phyloP scores from a whole-genome alignment of 2,329 filamentous ascomycete species.

The Lasiodiplodia sp. region DNA sequence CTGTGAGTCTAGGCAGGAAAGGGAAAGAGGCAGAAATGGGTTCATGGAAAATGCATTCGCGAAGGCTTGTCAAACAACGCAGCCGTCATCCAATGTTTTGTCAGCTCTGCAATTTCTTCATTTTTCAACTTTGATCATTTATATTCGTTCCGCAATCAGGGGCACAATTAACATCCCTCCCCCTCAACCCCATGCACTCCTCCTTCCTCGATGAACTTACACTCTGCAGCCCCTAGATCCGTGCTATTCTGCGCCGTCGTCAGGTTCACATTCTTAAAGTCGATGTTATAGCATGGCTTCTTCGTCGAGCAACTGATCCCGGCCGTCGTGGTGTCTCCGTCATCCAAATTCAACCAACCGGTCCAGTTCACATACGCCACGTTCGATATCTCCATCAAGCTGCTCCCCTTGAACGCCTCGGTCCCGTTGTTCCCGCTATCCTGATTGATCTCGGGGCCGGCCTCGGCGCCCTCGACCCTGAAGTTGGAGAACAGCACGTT shows the following conservation, averaged over 20 bases:
- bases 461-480: slow-evolving; percentile 54
- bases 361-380: slow-evolving; percentile 61
- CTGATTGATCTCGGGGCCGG: slow-evolving; percentile 56
- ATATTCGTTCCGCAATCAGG: background rate
- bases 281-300: slow-evolving; percentile 61
- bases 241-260: slow-evolving; percentile 43
- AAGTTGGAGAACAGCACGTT: slow-evolving; percentile 63
- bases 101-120: background rate
- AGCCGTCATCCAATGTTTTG: background rate
- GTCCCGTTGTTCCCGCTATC: slow-evolving; percentile 60
- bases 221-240: slow-evolving; percentile 43
- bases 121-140: background rate
- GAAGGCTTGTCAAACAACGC: background rate
- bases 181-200: slow-evolving; percentile 48
- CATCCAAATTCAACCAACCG: slow-evolving; percentile 47
- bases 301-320: slow-evolving; percentile 56
- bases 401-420: slow-evolving; percentile 56
- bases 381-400: slow-evolving; percentile 59
- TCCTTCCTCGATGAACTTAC: slow-evolving; percentile 46
- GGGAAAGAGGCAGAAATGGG: background rate
- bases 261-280: slow-evolving; percentile 52
- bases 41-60: background rate
- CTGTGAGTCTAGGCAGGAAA: slow-evolving; percentile 26
- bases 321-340: slow-evolving; percentile 46
- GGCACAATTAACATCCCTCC: slow-evolving; percentile 31